Evolutionary conservation across 23 red algal species (phyloP).

Genomic region (Pyropia haitanensis): DNA sequence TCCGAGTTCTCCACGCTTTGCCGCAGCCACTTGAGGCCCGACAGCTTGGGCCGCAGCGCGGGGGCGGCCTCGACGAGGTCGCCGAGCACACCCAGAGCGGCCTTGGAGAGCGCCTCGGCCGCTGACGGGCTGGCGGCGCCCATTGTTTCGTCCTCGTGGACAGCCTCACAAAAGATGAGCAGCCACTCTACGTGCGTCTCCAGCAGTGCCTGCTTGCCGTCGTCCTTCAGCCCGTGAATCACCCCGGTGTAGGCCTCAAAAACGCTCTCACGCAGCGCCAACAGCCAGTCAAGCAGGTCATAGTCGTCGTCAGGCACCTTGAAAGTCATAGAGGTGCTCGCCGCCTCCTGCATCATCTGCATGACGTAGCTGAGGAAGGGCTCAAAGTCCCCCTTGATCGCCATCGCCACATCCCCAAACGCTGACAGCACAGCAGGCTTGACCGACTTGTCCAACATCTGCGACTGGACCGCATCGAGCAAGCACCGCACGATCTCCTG

Average conservation of each 20-base stretch:
- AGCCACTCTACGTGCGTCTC: conserved; percentile 67
- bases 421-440: conserved; percentile 84
- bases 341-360: conserved; percentile 74
- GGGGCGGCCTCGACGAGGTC: conserved; percentile 53
- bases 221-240: conserved; percentile 67
- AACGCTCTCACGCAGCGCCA: conserved; percentile 72
- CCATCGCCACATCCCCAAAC: conserved; percentile 94
- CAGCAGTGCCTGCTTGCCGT: conserved; percentile 51
- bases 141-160: conserved; percentile 17
- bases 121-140: not conserved
- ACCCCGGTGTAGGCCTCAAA: conserved; percentile 89
- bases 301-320: conserved; percentile 66
- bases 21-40: too few species aligned
- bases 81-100: conserved; percentile 22
- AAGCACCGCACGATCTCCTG: conserved; percentile 65
- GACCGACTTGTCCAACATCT: conserved; percentile 63
- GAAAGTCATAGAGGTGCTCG: conserved; percentile 49
- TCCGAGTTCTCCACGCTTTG: too few species aligned
- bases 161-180: conserved; percentile 46
- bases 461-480: conserved; percentile 61
- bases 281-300: conserved; percentile 84
- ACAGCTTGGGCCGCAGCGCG: too few species aligned
- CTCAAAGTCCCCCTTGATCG: conserved; percentile 80
- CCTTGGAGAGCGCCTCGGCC: conserved; percentile 18
- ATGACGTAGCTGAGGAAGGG: conserved; percentile 66